phyloP scores from a whole-genome alignment of 2,329 filamentous ascomycete genomes.

The Lizonia empirigonia region DNA sequence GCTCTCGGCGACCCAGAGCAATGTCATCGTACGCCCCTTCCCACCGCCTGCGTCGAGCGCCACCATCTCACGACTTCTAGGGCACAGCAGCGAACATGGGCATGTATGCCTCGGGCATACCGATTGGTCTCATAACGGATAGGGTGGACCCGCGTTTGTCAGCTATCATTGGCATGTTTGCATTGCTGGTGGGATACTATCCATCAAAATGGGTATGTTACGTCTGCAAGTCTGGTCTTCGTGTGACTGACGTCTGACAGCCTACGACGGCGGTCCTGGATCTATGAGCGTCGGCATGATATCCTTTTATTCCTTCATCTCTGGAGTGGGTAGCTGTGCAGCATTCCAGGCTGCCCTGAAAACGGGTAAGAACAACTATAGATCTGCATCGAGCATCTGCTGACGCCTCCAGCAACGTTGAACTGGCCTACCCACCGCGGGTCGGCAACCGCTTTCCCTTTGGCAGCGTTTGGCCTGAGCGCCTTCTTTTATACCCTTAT shows the following conservation, averaged over 20 bases:
- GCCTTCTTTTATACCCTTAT: constrained; percentile 93
- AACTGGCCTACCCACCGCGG: constrained; percentile 93
- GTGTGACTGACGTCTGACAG: constrained; percentile 51
- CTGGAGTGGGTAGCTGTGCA: constrained; percentile 85
- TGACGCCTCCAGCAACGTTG: constrained; percentile 67
- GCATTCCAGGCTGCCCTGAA: constrained; percentile 92
- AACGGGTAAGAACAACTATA: constrained; percentile 52
- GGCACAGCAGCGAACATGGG: constrained; percentile 80
- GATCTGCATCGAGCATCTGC: not conserved
- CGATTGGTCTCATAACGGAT: constrained; percentile 87
- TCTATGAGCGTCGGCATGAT: constrained; percentile 63
- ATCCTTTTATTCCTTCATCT: constrained; percentile 84
- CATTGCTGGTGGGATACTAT: constrained; percentile 81
- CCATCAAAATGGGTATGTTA: constrained; percentile 66
- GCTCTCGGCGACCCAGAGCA: constrained; percentile 89
- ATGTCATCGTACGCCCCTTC: constrained; percentile 72
- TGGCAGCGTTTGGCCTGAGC: constrained; percentile 91
- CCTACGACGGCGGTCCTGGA: constrained; percentile 72
- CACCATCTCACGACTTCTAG: constrained; percentile 42
- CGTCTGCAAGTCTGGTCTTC: not conserved
- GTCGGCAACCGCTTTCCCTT: constrained; percentile 89
- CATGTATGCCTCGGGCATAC: constrained; percentile 91
- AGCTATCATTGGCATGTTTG: constrained; percentile 73
- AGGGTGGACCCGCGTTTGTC: constrained; percentile 78
- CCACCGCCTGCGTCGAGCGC: not conserved